Base-by-base conservation (phyloP, 805 yeast species). In the Cyberlindnera bimundalis region DNA sequence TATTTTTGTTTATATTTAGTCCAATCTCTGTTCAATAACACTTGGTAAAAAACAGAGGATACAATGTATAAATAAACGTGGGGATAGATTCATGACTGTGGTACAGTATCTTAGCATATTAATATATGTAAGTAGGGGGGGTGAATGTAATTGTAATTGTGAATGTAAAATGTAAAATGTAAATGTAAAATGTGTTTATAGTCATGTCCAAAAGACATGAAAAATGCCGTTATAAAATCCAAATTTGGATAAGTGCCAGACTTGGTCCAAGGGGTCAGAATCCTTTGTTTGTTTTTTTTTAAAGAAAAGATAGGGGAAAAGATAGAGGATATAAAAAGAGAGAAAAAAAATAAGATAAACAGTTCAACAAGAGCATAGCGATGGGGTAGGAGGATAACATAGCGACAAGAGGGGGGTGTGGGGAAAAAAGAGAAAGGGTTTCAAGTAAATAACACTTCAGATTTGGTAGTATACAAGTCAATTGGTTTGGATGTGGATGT, bases 391-490 rank as follows among this genome's bases (percentile, higher is more conserved):
- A 20, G 14, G 33, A 19, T 16, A n/a, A n/a, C n/a, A n/a, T n/a
- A n/a, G n/a, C n/a, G n/a, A n/a, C n/a, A n/a, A n/a, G n/a, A n/a
- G n/a, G n/a, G n/a, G n/a, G n/a, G n/a, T n/a, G n/a, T n/a, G n/a
- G n/a, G n/a, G n/a, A n/a, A n/a, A n/a, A n/a, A n/a, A n/a, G n/a
- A n/a, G n/a, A n/a, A n/a, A n/a, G n/a, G n/a, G n/a, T n/a, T n/a
- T n/a, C n/a, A n/a, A n/a, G n/a, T n/a, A 19, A 31, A 31, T 18
- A 31, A 20, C 27, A 32, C 35, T 32, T 32, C 35, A 32, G n/a
- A 32, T 32, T 32, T 15, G 35, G 35, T 21, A 21, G 8, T 32
- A 32, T 32, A 32, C 35, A 32, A 19, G 27, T 8, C 17, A n/a
- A 17, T 12, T 17, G 32, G 7, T 16, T 19, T 7, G 11, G 32